Conservation (phyloP, 768 basidiomycete genomes). For the Hortiboletus campestris region DNA sequence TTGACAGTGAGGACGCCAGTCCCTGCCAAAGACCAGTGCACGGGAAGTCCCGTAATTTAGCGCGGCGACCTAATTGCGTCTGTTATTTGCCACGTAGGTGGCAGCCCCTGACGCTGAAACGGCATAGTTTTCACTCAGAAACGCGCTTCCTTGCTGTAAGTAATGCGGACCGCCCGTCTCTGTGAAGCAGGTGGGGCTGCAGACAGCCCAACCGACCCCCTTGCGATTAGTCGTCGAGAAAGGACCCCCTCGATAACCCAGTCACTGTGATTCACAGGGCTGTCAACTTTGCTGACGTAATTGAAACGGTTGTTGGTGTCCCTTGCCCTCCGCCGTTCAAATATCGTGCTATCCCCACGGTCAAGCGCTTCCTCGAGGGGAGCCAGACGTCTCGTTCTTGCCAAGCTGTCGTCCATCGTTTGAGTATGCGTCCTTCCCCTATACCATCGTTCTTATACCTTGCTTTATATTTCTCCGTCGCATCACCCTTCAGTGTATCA, state of each 20-base stretch:
- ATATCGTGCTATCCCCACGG: conserved; percentile 7
- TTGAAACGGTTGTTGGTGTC: too few relatives aligned
- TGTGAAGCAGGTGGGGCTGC: not conserved
- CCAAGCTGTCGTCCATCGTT: conserved; percentile 16
- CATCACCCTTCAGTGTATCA: conserved; percentile 44
- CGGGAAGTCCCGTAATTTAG: conserved; percentile 29
- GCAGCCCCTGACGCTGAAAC: not conserved
- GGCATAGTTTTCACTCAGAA: not conserved
- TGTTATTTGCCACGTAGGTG: too few relatives aligned
- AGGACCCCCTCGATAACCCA: too few relatives aligned
- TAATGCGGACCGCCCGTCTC: not conserved
- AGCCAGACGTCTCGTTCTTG: conserved; percentile 5
- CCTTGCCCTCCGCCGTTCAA: not conserved
- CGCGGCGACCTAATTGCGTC: conserved; percentile 30
- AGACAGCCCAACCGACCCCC: not conserved
- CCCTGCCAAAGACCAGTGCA: not conserved
- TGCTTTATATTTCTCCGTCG: conserved; percentile 22
- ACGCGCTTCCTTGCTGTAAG: not conserved
- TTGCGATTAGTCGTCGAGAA: not conserved
- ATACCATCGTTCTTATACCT: conserved; percentile 23
- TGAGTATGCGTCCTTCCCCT: conserved; percentile 28
- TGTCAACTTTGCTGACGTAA: not conserved
- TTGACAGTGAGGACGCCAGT: conserved; percentile 17
- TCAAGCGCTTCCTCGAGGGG: conserved; percentile 7
- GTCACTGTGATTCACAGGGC: too few relatives aligned